These are phyloP conservation scores for Pezicula carpinea DNA, from an alignment of 2,329 filamentous ascomycete species.

Conservation along the genomic window DNA sequence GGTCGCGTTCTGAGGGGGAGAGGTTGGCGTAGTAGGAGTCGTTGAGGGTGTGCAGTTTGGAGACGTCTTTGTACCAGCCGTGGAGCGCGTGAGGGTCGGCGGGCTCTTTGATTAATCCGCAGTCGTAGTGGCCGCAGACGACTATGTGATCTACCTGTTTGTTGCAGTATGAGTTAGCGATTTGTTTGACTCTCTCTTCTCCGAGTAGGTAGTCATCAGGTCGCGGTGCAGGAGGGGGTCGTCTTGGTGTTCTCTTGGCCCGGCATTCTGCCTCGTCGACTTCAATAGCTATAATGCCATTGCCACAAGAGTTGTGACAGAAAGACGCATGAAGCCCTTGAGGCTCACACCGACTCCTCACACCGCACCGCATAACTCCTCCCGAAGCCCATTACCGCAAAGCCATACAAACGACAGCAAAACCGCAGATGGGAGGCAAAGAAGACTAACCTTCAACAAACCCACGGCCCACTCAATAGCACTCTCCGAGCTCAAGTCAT, in stretches of 20 bases:
- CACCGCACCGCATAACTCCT: not conserved
- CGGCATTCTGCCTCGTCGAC: no score
- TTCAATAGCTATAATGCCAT: not conserved
- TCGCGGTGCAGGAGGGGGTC: no score
- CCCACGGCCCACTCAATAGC: slow-evolving; percentile 63
- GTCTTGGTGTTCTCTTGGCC: no score
- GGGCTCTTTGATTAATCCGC: slow-evolving; percentile 46
- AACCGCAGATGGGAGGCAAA: not conserved
- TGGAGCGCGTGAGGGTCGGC: slow-evolving; percentile 37
- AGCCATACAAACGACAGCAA: not conserved
- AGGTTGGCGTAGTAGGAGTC: slow-evolving; percentile 5
- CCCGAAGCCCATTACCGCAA: not conserved
- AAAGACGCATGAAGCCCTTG: slow-evolving; percentile 2
- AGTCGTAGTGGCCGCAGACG: slow-evolving; percentile 51
- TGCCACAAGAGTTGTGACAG: not conserved
- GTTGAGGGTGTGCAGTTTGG: slow-evolving; percentile 16
- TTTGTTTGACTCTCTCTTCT: not conserved
- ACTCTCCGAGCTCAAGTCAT: slow-evolving; percentile 54
- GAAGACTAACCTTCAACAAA: slow-evolving; percentile 47
- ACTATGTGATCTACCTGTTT: slow-evolving; percentile 47
- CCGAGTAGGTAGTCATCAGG: not conserved
- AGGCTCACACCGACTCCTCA: no score
- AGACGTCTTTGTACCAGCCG: slow-evolving; percentile 43
- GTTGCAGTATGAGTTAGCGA: not conserved
- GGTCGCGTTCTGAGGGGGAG: slow-evolving; percentile 29